Base-by-base conservation (phyloP, 2,329 filamentous ascomycete species). In the Phaeosphaeriaceae sp. region DNA sequence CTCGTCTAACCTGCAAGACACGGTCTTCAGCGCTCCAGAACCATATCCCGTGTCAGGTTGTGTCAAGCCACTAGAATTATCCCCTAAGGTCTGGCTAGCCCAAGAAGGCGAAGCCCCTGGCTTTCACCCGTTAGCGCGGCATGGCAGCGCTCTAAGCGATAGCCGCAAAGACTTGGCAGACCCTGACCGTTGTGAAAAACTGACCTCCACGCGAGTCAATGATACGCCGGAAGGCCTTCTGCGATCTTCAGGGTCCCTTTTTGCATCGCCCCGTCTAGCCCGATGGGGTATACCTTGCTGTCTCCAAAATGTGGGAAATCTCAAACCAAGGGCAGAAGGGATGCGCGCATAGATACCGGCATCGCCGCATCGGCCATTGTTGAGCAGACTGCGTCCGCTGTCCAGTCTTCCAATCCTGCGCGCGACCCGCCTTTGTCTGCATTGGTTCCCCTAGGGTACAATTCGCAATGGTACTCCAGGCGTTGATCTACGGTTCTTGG, bases 151-250 rank as follows among this genome's bases (percentile, higher is more conserved):
- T 17, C 10, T 46, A 53, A 53, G 50, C 50, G 50, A 46, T 24
- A 53, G 50, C 50, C 50, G 41, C 50, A 53, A 19, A 31, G 42
- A 6, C 24, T 46, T 33, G 24, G 50, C 50, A 20, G 50, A 53
- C 50, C 50, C 50, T 53, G 41, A 47, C 50, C 42, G 40, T 50
- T 41, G 31, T 19, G 19, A 49, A 33, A 49, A 44, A 7, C n/a
- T 11, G n/a, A 21, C 13, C n/a, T 44, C 41, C 19, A 20, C 15
- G 41, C 41, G 41, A 36, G 48, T 41, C 31, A 50, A 31, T 40
- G 31, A 27, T 27, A 27, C 25, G 25, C 25, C 25, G 5, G 33
- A 2, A 20, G 21, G 31, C 25, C 41, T n/a, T n/a, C n/a, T n/a
- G 25, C 40, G 50, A 53, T 53, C n/a, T 46, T 46, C 50, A 53